Conservation (phyloP, 257 asterid species). For the Misopates orontium region DNA sequence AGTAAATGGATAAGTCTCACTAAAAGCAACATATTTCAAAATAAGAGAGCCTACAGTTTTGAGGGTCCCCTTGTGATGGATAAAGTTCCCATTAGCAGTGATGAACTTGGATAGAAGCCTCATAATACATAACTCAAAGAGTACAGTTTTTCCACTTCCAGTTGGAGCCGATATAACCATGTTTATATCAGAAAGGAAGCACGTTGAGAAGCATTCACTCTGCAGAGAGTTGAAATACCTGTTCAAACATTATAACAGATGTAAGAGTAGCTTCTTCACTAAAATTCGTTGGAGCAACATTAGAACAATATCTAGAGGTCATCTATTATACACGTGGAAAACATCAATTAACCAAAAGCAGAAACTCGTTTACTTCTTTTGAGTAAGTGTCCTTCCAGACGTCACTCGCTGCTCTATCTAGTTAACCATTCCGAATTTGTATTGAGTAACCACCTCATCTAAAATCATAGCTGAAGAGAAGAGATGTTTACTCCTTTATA, state of each 20-base stretch:
- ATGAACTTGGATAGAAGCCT: slow-evolving; percentile 89
- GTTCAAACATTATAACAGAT: slow-evolving; percentile 27
- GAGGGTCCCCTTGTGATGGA: slow-evolving; percentile 68
- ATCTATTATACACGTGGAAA: background rate
- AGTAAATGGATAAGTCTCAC: slow-evolving; percentile 11
- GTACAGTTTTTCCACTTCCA: slow-evolving; percentile 97
- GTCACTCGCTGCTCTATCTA: slow-evolving; percentile 2
- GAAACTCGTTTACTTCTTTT: slow-evolving; percentile 5
- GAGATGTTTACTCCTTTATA: too few species aligned
- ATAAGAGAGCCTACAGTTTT: slow-evolving; percentile 64
- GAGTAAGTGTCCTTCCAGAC: slow-evolving; percentile 9
- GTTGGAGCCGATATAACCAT: slow-evolving; percentile 99
- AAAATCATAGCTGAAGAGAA: too few species aligned
- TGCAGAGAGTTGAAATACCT: slow-evolving; percentile 94
- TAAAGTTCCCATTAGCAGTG: slow-evolving; percentile 58
- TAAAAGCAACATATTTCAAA: slow-evolving; percentile 12
- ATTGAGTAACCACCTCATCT: too few species aligned
- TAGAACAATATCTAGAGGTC: slow-evolving; percentile 11
- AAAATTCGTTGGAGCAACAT: slow-evolving; percentile 11
- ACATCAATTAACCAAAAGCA: background rate
- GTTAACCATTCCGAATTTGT: slow-evolving; percentile 12
- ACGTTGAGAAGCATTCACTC: slow-evolving; percentile 90
- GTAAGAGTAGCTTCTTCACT: slow-evolving; percentile 3
- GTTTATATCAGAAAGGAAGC: slow-evolving; percentile 80
- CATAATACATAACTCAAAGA: slow-evolving; percentile 93